These are phyloP conservation scores for Mycena capillaripes DNA, from an alignment of 768 basidiomycete species.

Conservation along the genomic window DNA sequence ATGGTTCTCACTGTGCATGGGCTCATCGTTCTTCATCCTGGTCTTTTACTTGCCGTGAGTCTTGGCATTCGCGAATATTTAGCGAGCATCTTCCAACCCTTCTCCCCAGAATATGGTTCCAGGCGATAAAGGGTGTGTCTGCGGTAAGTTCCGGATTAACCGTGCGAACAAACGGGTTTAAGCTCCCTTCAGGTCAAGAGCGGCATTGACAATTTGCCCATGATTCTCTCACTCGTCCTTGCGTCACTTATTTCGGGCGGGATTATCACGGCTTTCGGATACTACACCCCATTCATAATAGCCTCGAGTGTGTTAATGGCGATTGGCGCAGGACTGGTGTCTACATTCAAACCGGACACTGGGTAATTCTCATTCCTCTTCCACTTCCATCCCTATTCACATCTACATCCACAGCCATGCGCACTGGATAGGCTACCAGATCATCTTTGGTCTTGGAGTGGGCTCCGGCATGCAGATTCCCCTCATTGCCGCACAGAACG, in stretches of 20 bases:
- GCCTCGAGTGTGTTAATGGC: constrained; percentile 47
- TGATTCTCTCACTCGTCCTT: constrained; percentile 54
- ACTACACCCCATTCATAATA: constrained; percentile 50
- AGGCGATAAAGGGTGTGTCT: constrained; percentile 53
- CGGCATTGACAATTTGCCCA: constrained; percentile 46
- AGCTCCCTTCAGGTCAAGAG: neutral
- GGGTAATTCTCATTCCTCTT: too few relatives aligned
- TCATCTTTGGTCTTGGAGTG: constrained; percentile 45
- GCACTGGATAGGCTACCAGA: constrained; percentile 41
- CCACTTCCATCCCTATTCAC: too few relatives aligned
- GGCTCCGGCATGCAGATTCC: constrained; percentile 42
- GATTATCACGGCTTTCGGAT: constrained; percentile 47
- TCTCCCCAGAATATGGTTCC: constrained; percentile 39
- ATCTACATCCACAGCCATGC: too few relatives aligned
- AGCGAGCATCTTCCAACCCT: neutral
- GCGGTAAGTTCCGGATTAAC: constrained; percentile 35
- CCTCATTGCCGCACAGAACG: constrained; percentile 37
- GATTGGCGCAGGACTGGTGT: constrained; percentile 53
- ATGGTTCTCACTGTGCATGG: constrained; percentile 19
- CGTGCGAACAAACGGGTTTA: neutral
- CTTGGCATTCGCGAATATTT: too few relatives aligned
- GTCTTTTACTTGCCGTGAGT: constrained; percentile 29
- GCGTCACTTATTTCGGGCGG: constrained; percentile 53
- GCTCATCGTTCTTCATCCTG: constrained; percentile 31
- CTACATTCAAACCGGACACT: constrained; percentile 42